Conservation (phyloP, 208 protist species). For the Leishmania major region DNA sequence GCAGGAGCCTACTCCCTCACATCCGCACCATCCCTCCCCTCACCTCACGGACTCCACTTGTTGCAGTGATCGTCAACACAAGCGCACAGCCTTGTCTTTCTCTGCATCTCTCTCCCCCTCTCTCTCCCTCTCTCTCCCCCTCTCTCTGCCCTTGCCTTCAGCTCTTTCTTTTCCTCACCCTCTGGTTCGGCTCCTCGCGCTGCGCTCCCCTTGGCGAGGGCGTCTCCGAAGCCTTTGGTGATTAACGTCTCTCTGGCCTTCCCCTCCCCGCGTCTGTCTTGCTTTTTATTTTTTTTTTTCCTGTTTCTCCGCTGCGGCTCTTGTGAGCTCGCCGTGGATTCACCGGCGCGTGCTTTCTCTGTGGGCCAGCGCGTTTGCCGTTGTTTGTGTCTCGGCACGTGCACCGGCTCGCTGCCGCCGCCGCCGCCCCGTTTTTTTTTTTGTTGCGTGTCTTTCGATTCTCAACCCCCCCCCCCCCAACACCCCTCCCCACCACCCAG, state of each 20-base stretch:
- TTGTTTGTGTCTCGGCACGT: neutral
- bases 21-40: neutral
- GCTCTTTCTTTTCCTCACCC: neutral
- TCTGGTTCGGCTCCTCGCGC: neutral
- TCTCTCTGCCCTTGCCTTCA: slow-evolving; percentile 1
- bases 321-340: neutral
- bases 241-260: neutral
- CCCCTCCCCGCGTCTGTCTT: neutral
- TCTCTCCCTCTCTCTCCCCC: neutral
- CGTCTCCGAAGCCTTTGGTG: neutral
- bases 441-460: neutral
- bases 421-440: neutral
- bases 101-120: neutral
- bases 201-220: neutral
- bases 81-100: neutral
- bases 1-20: neutral
- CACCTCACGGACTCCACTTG: neutral
- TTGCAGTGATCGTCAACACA: neutral
- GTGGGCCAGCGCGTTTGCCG: neutral
- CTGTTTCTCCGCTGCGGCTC: neutral
- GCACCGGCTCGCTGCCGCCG: neutral
- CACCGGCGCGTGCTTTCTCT: neutral
- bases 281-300: neutral
- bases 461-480: neutral
- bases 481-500: neutral